Conservation (phyloP, 257 asterid species). For the Primulina eburnea region DNA sequence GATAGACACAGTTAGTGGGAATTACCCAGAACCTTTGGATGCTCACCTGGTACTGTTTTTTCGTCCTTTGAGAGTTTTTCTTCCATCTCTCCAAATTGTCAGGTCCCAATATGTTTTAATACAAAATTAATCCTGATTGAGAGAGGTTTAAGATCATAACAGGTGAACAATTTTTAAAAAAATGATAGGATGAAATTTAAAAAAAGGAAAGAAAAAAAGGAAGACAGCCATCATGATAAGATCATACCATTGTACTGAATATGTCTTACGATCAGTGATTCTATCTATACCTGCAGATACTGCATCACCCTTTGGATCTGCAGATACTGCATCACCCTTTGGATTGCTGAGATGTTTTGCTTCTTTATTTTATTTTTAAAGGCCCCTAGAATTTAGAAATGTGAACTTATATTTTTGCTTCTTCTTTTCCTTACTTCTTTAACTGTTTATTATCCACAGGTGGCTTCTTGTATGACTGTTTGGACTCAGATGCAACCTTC, state of each 20-base stretch:
- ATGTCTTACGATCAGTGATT: neutral
- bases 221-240: neutral
- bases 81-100: constrained; percentile 8
- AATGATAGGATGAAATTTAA: too few species aligned
- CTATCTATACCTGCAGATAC: neutral
- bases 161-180: too few species aligned
- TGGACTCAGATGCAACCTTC: constrained; percentile 79
- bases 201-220: neutral
- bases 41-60: constrained; percentile 70
- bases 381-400: neutral
- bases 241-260: neutral
- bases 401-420: neutral
- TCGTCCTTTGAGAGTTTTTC: neutral
- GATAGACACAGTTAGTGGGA: constrained; percentile 79
- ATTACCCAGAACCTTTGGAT: constrained; percentile 82
- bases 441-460: constrained; percentile 43
- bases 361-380: neutral
- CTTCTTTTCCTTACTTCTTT: constrained; percentile 10
- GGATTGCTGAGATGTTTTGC: constrained; percentile 2
- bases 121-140: neutral
- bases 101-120: neutral
- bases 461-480: constrained; percentile 87
- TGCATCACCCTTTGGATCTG: neutral
- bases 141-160: neutral
- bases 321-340: neutral